Conservation (phyloP, 2,329 filamentous ascomycete genomes). For the Hawksworthiomyces lignivorus region DNA sequence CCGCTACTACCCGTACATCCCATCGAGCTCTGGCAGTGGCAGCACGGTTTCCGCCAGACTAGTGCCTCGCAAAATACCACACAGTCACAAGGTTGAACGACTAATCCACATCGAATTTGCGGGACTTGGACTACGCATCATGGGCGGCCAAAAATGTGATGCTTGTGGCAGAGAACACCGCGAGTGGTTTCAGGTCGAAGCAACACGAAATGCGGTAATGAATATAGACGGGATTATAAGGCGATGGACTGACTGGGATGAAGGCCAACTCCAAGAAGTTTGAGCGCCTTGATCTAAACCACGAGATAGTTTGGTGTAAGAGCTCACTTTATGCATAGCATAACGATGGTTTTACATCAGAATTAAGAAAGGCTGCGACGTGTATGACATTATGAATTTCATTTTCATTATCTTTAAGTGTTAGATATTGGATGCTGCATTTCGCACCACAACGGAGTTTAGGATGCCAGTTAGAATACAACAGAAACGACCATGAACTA, state of each 20-base stretch:
- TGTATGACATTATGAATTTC: no score
- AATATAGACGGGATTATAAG: slow-evolving; percentile 58
- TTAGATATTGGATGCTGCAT: no score
- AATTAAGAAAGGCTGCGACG: no score
- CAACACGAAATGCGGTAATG: slow-evolving; percentile 60
- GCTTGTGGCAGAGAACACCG: slow-evolving; percentile 78
- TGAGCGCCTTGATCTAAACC: no score
- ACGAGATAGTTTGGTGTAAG: no score
- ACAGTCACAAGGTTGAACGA: slow-evolving; percentile 80
- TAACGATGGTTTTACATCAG: no score
- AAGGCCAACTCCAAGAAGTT: slow-evolving; percentile 32
- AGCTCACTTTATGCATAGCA: no score
- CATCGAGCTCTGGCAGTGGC: slow-evolving; percentile 26
- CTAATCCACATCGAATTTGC: slow-evolving; percentile 85
- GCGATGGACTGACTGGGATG: slow-evolving; percentile 82
- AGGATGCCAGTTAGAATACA: no score
- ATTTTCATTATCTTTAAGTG: no score
- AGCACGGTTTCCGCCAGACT: background rate
- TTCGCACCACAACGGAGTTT: no score
- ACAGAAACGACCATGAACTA: no score
- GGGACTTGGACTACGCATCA: slow-evolving; percentile 47
- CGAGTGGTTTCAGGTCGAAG: slow-evolving; percentile 93
- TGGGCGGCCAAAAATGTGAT: slow-evolving; percentile 53
- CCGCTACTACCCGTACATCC: slow-evolving; percentile 81
- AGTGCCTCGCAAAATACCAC: slow-evolving; percentile 64